phyloP scores from a whole-genome alignment of 306 rosid species.

The Cucumis hystrix region DNA sequence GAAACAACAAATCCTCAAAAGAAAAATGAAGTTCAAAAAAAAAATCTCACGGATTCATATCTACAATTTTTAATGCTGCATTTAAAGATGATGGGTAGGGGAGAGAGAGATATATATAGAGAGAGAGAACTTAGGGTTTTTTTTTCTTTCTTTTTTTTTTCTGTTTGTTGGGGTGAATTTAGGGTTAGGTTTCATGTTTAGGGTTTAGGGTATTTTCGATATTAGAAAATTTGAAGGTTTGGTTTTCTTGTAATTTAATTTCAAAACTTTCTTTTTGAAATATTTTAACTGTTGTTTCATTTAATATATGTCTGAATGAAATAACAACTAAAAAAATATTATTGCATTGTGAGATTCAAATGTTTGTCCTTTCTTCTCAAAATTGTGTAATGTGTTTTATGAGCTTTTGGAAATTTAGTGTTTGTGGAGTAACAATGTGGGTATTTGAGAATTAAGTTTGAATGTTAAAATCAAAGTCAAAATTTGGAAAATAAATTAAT shows the following conservation, averaged over 20 bases:
- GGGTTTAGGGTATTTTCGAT: neutral
- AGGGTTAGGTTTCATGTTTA: neutral
- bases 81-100: constrained; percentile 30
- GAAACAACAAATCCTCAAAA: constrained; percentile 29
- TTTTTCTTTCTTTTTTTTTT: no score
- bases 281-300: neutral
- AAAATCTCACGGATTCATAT: constrained; percentile 51
- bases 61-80: constrained; percentile 65
- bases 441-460: no score
- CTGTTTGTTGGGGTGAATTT: neutral
- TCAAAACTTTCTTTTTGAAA: neutral
- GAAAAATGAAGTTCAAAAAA: neutral
- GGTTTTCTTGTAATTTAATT: neutral
- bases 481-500: no score
- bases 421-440: no score
- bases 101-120: no score
- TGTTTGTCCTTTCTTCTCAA: no score
- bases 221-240: constrained; percentile 43
- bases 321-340: neutral
- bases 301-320: neutral
- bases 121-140: no score
- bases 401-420: neutral
- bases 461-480: no score
- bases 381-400: no score
- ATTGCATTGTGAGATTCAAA: no score